Conservation (phyloP, 176 grass and related monocot species). For the Alopecurus myosuroides region DNA sequence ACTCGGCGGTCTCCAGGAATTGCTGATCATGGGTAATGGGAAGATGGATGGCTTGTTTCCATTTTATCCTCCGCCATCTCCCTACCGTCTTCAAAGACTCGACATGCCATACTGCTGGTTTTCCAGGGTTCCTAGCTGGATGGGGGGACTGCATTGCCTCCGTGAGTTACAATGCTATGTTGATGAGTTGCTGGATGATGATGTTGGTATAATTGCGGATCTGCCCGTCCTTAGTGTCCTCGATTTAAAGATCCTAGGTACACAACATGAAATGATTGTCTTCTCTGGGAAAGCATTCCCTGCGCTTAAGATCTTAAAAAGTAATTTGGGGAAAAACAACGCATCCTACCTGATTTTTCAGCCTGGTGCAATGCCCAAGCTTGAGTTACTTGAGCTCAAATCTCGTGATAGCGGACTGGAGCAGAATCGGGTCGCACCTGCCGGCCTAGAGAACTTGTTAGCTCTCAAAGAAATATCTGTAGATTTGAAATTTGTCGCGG, state of each 20-base stretch:
- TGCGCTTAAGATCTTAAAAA: too few relatives aligned
- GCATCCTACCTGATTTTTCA: background rate
- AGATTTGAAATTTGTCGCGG: too few relatives aligned
- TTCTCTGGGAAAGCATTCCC: background rate
- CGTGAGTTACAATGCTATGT: background rate
- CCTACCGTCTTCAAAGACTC: background rate
- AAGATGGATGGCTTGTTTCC: background rate
- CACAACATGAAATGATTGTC: background rate
- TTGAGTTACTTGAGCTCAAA: background rate
- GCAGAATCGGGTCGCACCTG: too few relatives aligned
- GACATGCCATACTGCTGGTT: background rate
- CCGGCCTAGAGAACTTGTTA: too few relatives aligned
- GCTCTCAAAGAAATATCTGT: too few relatives aligned
- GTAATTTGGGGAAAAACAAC: too few relatives aligned
- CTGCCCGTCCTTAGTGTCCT: background rate
- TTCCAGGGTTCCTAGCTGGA: background rate
- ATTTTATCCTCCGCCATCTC: background rate
- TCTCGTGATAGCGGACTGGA: too few relatives aligned
- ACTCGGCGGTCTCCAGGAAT: background rate
- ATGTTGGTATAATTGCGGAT: background rate
- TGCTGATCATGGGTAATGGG: accelerated
- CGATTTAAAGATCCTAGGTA: too few relatives aligned
- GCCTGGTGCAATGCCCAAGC: background rate
- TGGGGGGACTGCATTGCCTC: background rate
- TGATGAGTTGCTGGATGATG: background rate